phyloP scores from a whole-genome alignment of 352 stramenopile genomes.

The Phytophthora boehmeriae region DNA sequence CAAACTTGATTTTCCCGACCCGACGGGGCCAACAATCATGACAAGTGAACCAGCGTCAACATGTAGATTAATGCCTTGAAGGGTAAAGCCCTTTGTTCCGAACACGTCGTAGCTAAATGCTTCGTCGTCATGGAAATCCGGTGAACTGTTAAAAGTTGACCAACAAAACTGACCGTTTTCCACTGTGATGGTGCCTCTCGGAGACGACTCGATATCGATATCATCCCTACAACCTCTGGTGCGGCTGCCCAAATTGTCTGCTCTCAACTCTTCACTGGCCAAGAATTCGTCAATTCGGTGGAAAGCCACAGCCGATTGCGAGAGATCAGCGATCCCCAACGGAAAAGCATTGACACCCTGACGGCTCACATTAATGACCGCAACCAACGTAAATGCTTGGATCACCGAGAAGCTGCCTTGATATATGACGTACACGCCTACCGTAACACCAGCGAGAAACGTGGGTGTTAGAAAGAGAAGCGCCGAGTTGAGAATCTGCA shows the following conservation, averaged over 20 bases:
- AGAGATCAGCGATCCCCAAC: constrained; percentile 34
- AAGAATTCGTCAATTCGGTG: constrained; percentile 37
- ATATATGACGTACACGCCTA: constrained; percentile 51
- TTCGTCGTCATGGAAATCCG: neutral
- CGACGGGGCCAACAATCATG: constrained; percentile 63
- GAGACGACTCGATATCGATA: neutral
- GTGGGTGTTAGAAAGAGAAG: constrained; percentile 59
- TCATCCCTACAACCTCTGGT: neutral
- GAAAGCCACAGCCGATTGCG: constrained; percentile 30
- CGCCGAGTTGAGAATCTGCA: constrained; percentile 67
- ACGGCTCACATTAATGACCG: constrained; percentile 40
- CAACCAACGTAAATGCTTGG: constrained; percentile 46
- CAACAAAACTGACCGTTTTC: constrained; percentile 21
- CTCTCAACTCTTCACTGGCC: constrained; percentile 31
- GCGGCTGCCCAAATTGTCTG: neutral
- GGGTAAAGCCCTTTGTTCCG: constrained; percentile 3
- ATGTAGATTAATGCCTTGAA: constrained; percentile 43
- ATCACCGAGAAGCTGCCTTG: constrained; percentile 47
- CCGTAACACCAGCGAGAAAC: constrained; percentile 43
- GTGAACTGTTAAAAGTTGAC: neutral
- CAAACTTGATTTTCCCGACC: constrained; percentile 62
- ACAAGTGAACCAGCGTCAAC: constrained; percentile 48
- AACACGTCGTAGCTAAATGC: neutral
- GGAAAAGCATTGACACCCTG: constrained; percentile 34
- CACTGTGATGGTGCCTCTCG: constrained; percentile 15